These are phyloP conservation scores for Lichtheimia corymbifera DNA, from an alignment of 371 early-diverging fungal genomes.

Conservation along the genomic window DNA sequence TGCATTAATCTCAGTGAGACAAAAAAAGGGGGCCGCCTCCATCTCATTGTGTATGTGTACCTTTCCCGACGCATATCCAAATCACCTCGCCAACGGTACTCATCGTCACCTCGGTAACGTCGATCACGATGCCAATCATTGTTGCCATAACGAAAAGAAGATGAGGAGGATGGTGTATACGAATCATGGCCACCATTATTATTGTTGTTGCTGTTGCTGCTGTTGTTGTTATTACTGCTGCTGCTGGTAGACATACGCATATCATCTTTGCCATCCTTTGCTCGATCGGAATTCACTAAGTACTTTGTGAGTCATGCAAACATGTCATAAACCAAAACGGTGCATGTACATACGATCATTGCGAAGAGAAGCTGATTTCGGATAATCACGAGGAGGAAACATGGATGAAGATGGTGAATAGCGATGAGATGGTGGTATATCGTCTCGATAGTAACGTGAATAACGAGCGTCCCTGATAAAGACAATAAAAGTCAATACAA, in stretches of 20 bases:
- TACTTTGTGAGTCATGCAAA: background rate
- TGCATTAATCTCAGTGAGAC: too few species aligned
- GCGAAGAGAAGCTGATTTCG: constrained; percentile 32
- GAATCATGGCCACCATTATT: constrained; percentile 9
- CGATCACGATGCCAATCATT: constrained; percentile 48
- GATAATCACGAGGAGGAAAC: constrained; percentile 31
- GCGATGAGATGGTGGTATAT: constrained; percentile 34
- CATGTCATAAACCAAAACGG: background rate
- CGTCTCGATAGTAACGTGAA: constrained; percentile 51
- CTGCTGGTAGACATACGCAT: background rate
- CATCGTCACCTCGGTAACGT: constrained; percentile 46
- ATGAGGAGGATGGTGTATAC: constrained; percentile 8
- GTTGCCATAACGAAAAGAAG: constrained; percentile 24
- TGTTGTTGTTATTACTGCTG: background rate
- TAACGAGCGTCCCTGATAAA: constrained; percentile 39
- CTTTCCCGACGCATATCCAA: constrained; percentile 40
- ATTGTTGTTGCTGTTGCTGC: background rate
- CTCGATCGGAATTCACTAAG: constrained; percentile 12
- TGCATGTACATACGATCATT: constrained; percentile 31
- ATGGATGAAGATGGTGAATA: constrained; percentile 30
- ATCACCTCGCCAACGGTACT: constrained; percentile 37
- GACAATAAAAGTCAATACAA: background rate
- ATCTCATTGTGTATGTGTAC: constrained; percentile 6
- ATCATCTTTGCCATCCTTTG: constrained; percentile 17
- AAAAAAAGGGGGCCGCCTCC: too few species aligned